Evolutionary conservation across 371 early-diverging fungal genomes (phyloP), one percentile per base, ranked within the genome.

Genomic region (Zancudomyces culisetae): DNA sequence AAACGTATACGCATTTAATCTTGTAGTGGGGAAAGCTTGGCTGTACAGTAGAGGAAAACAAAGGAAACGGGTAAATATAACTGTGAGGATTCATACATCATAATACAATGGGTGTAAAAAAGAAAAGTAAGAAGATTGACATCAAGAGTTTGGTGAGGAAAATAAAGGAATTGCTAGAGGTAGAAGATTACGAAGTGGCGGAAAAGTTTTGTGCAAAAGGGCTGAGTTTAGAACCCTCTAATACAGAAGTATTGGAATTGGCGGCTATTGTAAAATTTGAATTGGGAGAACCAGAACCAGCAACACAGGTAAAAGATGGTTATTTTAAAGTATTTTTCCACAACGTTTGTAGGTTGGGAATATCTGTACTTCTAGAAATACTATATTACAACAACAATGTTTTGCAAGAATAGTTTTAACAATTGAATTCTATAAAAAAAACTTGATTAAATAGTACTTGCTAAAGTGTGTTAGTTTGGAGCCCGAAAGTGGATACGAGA

Each of bases 251-350:
- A 27, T 71, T 89, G 52, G 79, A 85, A 30, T 59, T 75, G 45
- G 72, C 81, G 13, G 88, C 81, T 2, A 74, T 75, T 49, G 75
- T 86, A 19, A 84, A 82, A 54, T 69, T 85, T 26, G 87, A 87
- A 47, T 66, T 81, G 4, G 83, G 76, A 45, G 55, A 72, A 35
- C 74, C 78, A 58, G 77, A 77, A 24, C 70, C 71, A 27, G 88
- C 88, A 20, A 59, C 72, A 60, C 70, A 76, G 71, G 81, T 78
- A 72, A 54, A 42, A n/a, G n/a, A n/a, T n/a, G n/a, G n/a, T n/a
- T n/a, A n/a, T n/a, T n/a, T n/a, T n/a, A n/a, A n/a, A n/a, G n/a
- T n/a, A n/a, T n/a, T n/a, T n/a, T n/a, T n/a, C n/a, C n/a, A n/a
- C n/a, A n/a, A n/a, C n/a, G n/a, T n/a, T n/a, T n/a, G n/a, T n/a